Evolutionary conservation across 1,139 yeast species (phyloP).

Genomic region (Magnusiomyces fungicola): DNA sequence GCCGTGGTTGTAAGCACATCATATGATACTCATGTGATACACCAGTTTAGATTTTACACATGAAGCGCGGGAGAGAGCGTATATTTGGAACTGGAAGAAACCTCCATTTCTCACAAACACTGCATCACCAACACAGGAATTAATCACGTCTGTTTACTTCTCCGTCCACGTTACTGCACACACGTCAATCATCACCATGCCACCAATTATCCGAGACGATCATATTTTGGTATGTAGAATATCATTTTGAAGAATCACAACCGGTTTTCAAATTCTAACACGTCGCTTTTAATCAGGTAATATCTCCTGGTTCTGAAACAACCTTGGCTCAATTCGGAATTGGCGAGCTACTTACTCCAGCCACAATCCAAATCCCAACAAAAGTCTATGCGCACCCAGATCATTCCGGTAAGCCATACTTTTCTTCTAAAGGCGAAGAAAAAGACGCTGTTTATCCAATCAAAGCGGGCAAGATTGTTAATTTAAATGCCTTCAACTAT

Average conservation of each 20-base stretch:
- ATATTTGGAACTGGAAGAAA: background rate
- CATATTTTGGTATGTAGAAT: constrained; percentile 37
- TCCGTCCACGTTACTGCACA: background rate
- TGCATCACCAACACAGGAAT: background rate
- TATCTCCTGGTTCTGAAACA: constrained; percentile 72
- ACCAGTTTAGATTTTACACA: no score
- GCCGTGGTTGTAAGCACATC: no score
- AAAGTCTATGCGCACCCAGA: constrained; percentile 52
- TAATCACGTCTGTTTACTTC: background rate
- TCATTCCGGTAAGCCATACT: constrained; percentile 32
- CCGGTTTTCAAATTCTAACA: constrained; percentile 20
- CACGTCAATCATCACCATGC: constrained; percentile 34
- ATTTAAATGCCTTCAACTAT: constrained; percentile 65
- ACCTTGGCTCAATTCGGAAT: constrained; percentile 79
- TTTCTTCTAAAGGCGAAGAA: constrained; percentile 37
- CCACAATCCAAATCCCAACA: constrained; percentile 68
- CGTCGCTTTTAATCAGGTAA: constrained; percentile 35
- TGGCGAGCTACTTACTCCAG: constrained; percentile 71
- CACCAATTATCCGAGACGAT: constrained; percentile 50
- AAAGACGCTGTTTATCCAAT: constrained; percentile 54
- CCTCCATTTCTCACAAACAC: background rate
- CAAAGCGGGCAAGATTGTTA: constrained; percentile 51
- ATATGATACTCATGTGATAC: no score
- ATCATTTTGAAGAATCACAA: background rate
- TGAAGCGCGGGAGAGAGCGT: no score